Evolutionary conservation across 768 basidiomycete genomes (phyloP).

Genomic region (Gyrodon lividus): DNA sequence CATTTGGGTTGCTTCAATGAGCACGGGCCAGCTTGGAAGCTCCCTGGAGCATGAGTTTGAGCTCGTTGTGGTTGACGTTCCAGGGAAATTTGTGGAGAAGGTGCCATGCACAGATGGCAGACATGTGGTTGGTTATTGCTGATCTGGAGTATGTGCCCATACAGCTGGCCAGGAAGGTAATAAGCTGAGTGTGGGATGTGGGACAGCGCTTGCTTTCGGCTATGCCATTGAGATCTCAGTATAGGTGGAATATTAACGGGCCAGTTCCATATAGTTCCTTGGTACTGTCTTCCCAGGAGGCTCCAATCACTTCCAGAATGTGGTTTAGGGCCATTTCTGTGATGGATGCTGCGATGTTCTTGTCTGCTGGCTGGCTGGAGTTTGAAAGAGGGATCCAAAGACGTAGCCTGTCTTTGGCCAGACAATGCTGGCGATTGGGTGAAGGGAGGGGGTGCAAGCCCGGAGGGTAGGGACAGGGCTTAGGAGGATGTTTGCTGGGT

Average conservation of each 20-base stretch:
- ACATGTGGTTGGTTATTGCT: constrained; percentile 38
- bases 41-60: too few species aligned
- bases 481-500: not conserved
- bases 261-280: constrained; percentile 38
- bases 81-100: constrained; percentile 38
- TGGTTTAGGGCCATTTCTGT: not conserved
- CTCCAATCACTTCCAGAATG: constrained; percentile 5
- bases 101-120: constrained; percentile 47
- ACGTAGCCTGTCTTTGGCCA: not conserved
- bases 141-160: constrained; percentile 33
- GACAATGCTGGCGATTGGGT: not conserved
- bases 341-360: not conserved
- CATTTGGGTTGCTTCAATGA: too few species aligned
- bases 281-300: constrained; percentile 32
- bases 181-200: constrained; percentile 20
- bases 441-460: not conserved
- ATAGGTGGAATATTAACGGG: constrained; percentile 39
- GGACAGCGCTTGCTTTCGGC: constrained; percentile 36
- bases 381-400: constrained; percentile 9
- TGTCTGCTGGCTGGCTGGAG: not conserved
- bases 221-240: constrained; percentile 39
- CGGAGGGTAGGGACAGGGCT: not conserved
- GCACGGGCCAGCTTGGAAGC: too few species aligned
- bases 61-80: constrained; percentile 5
- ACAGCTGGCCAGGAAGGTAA: constrained; percentile 28